Evolutionary conservation across 1,284 basidiomycete genomes (phyloP), one percentile per base, ranked within the genome.

Genomic region (Crepidotus sp.): DNA sequence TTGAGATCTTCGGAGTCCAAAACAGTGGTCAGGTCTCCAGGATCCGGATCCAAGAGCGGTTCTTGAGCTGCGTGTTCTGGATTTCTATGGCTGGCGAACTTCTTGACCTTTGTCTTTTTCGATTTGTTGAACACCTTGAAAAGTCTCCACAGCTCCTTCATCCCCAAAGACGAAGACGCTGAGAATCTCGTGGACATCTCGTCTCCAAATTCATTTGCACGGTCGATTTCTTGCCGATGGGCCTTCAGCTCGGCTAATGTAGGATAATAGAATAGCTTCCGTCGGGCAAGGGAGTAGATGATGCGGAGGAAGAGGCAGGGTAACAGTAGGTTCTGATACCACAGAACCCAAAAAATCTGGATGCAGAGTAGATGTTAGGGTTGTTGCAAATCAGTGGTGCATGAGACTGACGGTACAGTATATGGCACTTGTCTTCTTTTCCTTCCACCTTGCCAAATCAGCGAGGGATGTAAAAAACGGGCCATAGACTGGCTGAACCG

Each of bases 291-390:
- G 21, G 68, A 54, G 50, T 69, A 73, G 15, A 75, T 53, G 6
- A 79, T 58, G 21, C 69, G 65, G 31, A 73, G 57, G 39, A 77
- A 50, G 26, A 79, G 54, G 4, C 69, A 66, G 13, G 80, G 71
- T 10, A 76, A 60, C 4, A 83, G 63, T 13, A 79, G 54, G 51
- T 80, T 68, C 42, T 72, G 55, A 55, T 72, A 73, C 81, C 81
- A 83, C 14, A 81, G 55, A 18, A 69, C 56, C 81, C 81, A 83
- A 50, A 72, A 83, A 2, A 66, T 48, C 80, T 82, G 24, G 22
- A 30, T 10, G 24, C 3, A 24, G 31, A 41, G 51, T 14, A 15
- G n/a, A 31, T 14, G 58, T 47, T n/a, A 36, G 15, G 42, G 40
- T 32, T 8, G 27, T 11, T 11, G 13, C 19, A 42, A 24, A 17